Base-by-base conservation (phyloP, 192 early-diverging fungal genomes). In the Gaertneriomyces semiglobifer region DNA sequence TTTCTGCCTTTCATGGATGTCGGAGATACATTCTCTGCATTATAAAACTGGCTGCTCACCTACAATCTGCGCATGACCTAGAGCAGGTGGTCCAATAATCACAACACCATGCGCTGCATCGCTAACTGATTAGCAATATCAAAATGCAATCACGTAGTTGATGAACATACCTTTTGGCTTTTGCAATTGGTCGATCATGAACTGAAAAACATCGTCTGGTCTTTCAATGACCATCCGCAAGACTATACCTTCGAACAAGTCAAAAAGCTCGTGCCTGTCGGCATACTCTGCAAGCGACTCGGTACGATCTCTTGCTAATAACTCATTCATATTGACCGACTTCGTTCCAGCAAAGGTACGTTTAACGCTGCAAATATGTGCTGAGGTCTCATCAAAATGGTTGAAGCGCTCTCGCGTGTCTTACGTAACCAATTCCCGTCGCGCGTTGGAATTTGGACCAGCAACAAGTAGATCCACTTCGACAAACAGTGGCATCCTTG, bases 191-290 rank as follows among this genome's bases (percentile, higher is more conserved):
- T 84, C 82, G 52, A 81, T 81, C 69, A 80, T 69, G 41, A 71
- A 75, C 60, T 81, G 82, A 25, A 76, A 70, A 12, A 73, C 75
- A 61, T 84, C 82, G 5, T 66, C 56, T 3, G 82, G 82, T 45
- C 56, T 60, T 33, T 80, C 72, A 10, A 84, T 72, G 6, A 81
- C 25, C 59, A 84, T 63, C 11, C 63, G 43, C 40, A 71, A 63
- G 7, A 76, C 57, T 46, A 79, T 63, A 7, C 64, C 56, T 60
- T 81, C 69, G 53, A 84, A 81, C 25, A 84, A 53, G 33, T 77
- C 77, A 58, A 79, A 84, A 14, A 84, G 71, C 68, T 78, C 79
- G 58, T 84, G 82, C 44, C 71, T 66, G 57, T 84, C 82, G 14
- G 82, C 82, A 60, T 84, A 84, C 9, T 63, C 58, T 14, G 77